Percentiles rank a stretch among this genome's conserved stretches.
phyloP scores from a whole-genome alignment of 495 filamentous ascomycete genomes.

The Niebla homalea region DNA sequence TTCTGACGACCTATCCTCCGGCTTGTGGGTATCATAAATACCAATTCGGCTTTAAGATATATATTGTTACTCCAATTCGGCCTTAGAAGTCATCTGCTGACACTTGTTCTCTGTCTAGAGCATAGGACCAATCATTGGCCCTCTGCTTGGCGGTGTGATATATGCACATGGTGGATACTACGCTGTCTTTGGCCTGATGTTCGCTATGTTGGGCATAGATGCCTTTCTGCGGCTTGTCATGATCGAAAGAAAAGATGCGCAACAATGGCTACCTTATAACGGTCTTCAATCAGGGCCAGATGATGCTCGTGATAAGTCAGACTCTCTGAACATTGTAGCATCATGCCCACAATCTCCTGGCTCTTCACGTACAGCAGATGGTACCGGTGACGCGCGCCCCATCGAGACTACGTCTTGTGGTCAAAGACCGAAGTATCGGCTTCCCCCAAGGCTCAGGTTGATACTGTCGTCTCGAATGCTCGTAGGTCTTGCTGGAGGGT shows the following conservation, averaged over 20 bases:
- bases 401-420: background rate
- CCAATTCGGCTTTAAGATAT: no score
- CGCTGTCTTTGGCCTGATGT: constrained; percentile 11
- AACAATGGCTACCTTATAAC: background rate
- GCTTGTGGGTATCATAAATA: no score
- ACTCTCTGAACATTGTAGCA: background rate
- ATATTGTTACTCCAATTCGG: no score
- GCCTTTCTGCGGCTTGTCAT: constrained; percentile 10
- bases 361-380: background rate
- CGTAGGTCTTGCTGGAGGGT: constrained; percentile 30
- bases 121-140: constrained; percentile 11
- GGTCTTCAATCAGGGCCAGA: background rate
- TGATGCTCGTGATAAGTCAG: background rate
- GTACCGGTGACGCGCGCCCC: background rate
- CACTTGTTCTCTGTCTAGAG: background rate
- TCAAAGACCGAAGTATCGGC: constrained; percentile 9
- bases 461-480: constrained; percentile 35
- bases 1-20: no score
- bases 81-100: no score
- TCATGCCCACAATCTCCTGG: background rate
- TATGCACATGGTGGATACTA: constrained; percentile 11
- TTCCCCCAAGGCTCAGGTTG: constrained; percentile 25
- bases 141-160: constrained; percentile 13
- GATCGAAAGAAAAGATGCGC: constrained; percentile 12
- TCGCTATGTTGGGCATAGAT: constrained; percentile 10